Conservation (phyloP, 192 early-diverging fungal genomes). For the Diversispora eburnea region DNA sequence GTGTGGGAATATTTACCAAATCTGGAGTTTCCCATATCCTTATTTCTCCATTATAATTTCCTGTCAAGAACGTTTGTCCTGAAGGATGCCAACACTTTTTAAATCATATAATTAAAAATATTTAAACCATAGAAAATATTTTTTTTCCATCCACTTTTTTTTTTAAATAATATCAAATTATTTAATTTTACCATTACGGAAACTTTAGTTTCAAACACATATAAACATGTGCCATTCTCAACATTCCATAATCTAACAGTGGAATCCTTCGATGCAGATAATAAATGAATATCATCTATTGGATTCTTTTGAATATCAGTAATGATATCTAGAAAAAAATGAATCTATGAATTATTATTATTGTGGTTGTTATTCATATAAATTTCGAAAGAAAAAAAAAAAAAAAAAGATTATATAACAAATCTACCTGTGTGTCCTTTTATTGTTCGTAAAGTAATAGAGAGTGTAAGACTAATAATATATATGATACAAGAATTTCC, state of each 20-base stretch:
- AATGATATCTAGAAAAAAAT: slow-evolving; percentile 45
- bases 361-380: background rate
- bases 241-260: slow-evolving; percentile 81
- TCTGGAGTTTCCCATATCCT: slow-evolving; percentile 37
- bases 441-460: slow-evolving; percentile 11
- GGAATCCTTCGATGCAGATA: slow-evolving; percentile 69
- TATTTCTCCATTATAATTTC: slow-evolving; percentile 43
- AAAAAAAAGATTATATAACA: background rate
- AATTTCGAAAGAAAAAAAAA: background rate
- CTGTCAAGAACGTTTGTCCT: slow-evolving; percentile 53
- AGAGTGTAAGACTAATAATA: slow-evolving; percentile 19
- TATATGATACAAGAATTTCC: slow-evolving; percentile 22
- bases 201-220: slow-evolving; percentile 57
- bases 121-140: too few relatives aligned
- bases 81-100: slow-evolving; percentile 59
- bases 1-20: slow-evolving; percentile 22
- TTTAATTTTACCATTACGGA: slow-evolving; percentile 50
- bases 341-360: too few relatives aligned
- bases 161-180: background rate
- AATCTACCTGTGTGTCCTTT: slow-evolving; percentile 14
- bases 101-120: background rate
- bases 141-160: too few relatives aligned
- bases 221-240: slow-evolving; percentile 54
- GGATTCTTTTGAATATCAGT: slow-evolving; percentile 73
- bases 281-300: slow-evolving; percentile 55